phyloP scores from a whole-genome alignment of 2,329 filamentous ascomycete species.

The Xylaria polymorpha region DNA sequence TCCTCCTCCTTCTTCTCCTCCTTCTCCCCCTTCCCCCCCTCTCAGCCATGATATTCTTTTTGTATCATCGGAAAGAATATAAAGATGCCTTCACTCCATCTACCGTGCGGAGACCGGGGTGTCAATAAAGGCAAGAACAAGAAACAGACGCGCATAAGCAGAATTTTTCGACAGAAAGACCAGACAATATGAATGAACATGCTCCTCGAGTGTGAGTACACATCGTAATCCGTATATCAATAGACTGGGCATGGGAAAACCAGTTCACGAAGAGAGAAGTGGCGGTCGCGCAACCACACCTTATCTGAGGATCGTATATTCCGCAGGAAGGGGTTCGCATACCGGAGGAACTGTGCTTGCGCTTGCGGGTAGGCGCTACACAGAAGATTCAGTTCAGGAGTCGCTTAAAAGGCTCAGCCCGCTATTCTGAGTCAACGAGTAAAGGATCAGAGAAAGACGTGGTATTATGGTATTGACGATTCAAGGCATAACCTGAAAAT shows the following conservation, averaged over 20 bases:
- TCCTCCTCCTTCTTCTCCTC: not conserved
- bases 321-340: conserved; percentile 9
- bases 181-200: conserved; percentile 51
- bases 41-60: conserved; percentile 44
- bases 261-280: conserved; percentile 42
- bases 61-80: conserved; percentile 45
- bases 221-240: conserved; percentile 41
- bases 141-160: conserved; percentile 43
- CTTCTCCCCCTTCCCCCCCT: conserved; percentile 21
- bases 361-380: conserved; percentile 17
- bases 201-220: conserved; percentile 41
- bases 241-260: conserved; percentile 33
- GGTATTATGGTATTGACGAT: conserved; percentile 48
- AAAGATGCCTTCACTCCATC: conserved; percentile 49
- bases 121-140: conserved; percentile 47
- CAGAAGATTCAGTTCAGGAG: conserved; percentile 22
- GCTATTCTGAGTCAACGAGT: conserved; percentile 20
- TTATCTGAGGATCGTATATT: conserved; percentile 28
- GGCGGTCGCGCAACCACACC: conserved; percentile 21
- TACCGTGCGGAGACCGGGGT: conserved; percentile 50
- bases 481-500: conserved; percentile 42
- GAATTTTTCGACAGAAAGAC: conserved; percentile 44
- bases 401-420: conserved; percentile 23
- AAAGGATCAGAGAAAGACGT: conserved; percentile 38
- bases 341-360: conserved; percentile 15